Conservation (phyloP, 192 early-diverging fungal genomes). For the Coemansia sp. region DNA sequence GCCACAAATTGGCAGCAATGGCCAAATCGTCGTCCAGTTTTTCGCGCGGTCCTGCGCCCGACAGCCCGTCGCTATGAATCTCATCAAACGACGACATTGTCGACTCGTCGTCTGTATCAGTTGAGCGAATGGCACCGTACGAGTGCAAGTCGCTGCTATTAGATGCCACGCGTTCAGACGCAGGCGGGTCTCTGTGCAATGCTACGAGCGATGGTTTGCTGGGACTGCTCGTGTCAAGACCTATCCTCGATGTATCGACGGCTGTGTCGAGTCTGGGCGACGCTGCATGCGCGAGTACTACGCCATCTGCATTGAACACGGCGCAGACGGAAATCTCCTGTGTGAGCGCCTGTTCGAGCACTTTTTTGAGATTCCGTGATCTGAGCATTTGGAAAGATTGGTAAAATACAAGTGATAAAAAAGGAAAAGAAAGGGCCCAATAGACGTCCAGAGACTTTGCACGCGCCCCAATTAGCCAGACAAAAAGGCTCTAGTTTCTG, state of each 20-base stretch:
- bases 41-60: constrained; percentile 18
- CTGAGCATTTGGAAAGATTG: constrained; percentile 24
- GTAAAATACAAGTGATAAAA: neutral
- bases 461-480: neutral
- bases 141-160: constrained; percentile 8
- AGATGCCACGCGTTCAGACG: constrained; percentile 7
- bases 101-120: constrained; percentile 11
- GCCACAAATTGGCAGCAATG: constrained; percentile 45
- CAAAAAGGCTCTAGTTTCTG: neutral
- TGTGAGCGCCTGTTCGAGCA: constrained; percentile 44
- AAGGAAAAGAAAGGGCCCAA: neutral
- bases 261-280: constrained; percentile 1
- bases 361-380: constrained; percentile 39
- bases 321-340: constrained; percentile 38
- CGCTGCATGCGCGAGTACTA: constrained; percentile 41
- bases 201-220: neutral
- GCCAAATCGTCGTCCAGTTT: constrained; percentile 48
- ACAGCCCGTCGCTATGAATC: constrained; percentile 11
- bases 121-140: neutral
- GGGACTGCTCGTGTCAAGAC: constrained; percentile 4
- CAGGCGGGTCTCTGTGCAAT: neutral
- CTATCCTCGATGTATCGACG: neutral
- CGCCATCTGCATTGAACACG: constrained; percentile 45
- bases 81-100: constrained; percentile 22
- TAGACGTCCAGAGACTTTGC: neutral